Evolutionary conservation across 805 yeast genomes (phyloP).

Genomic region (Sporopachydermia lactativora): DNA sequence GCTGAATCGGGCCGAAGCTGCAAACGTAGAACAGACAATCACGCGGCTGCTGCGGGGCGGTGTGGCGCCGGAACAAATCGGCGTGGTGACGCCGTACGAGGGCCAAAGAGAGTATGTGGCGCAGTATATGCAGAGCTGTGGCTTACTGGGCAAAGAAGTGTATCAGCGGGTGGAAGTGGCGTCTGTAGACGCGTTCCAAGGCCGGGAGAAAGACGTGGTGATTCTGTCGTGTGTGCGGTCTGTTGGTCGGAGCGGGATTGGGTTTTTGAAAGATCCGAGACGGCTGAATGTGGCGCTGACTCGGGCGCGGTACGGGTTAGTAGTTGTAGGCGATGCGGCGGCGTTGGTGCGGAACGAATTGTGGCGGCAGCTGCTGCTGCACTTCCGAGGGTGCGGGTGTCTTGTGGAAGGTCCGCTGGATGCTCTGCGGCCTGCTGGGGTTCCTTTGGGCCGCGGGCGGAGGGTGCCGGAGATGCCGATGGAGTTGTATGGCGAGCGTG

Average conservation of each 20-base stretch:
- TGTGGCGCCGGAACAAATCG: conserved; percentile 67
- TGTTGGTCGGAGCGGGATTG: conserved; percentile 59
- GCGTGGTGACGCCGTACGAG: conserved; percentile 89
- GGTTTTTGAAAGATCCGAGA: conserved; percentile 74
- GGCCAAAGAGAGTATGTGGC: conserved; percentile 79
- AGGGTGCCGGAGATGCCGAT: conserved; percentile 11
- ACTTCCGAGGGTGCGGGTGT: conserved; percentile 74
- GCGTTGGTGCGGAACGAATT: conserved; percentile 54
- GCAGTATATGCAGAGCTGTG: conserved; percentile 64
- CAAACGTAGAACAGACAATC: conserved; percentile 71
- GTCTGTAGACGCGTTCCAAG: conserved; percentile 93
- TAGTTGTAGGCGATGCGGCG: conserved; percentile 74
- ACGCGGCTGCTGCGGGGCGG: conserved; percentile 66
- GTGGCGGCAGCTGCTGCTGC: conserved; percentile 69
- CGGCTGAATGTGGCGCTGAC: conserved; percentile 84
- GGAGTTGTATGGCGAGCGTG: conserved; percentile 6
- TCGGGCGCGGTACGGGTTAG: conserved; percentile 71
- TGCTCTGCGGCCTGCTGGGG: conserved; percentile 57
- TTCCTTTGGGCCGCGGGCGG: conserved; percentile 25
- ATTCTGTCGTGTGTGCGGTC: conserved; percentile 74
- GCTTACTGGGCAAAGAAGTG: conserved; percentile 47
- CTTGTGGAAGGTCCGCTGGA: conserved; percentile 83
- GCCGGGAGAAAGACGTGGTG: conserved; percentile 75
- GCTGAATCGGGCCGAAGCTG: conserved; percentile 78
- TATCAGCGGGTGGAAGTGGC: conserved; percentile 74